Evolutionary conservation across 2,329 filamentous ascomycete genomes (phyloP).

Genomic region (Cladorrhinum sp.): DNA sequence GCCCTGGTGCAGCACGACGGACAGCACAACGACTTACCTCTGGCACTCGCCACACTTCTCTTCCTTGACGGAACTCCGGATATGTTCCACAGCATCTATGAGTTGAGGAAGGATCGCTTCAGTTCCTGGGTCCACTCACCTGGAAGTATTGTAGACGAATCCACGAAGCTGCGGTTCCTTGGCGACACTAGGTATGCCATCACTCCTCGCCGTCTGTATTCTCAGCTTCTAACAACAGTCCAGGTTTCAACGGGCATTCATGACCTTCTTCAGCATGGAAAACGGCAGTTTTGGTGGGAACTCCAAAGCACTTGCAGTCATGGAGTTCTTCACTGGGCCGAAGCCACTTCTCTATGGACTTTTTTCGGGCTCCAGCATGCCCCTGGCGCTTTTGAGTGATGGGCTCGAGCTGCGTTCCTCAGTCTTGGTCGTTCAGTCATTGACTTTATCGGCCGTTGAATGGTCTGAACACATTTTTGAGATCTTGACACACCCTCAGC

Average conservation of each 20-base stretch:
- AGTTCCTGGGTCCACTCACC: slow-evolving; percentile 26
- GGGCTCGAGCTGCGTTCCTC: slow-evolving; percentile 25
- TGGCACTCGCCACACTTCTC: slow-evolving; percentile 25
- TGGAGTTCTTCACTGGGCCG: slow-evolving; percentile 18
- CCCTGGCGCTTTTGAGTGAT: slow-evolving; percentile 27
- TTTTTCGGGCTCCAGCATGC: slow-evolving; percentile 25
- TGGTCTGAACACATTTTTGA: slow-evolving; percentile 23
- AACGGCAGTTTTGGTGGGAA: slow-evolving; percentile 22
- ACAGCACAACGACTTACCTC: slow-evolving; percentile 23
- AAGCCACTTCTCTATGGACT: slow-evolving; percentile 28
- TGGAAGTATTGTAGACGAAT: slow-evolving; percentile 19
- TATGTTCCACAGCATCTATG: slow-evolving; percentile 22
- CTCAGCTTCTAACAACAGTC: background rate
- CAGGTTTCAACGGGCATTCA: slow-evolving; percentile 30
- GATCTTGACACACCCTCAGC: slow-evolving; percentile 18
- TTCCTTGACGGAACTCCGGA: slow-evolving; percentile 18
- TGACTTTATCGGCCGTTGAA: slow-evolving; percentile 26
- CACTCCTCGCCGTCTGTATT: background rate
- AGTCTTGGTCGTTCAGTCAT: slow-evolving; percentile 26
- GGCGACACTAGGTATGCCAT: slow-evolving; percentile 23
- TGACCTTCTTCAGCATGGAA: slow-evolving; percentile 30
- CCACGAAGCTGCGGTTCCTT: slow-evolving; percentile 16
- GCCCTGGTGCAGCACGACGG: slow-evolving; percentile 25
- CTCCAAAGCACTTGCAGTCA: slow-evolving; percentile 20
- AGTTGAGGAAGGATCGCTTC: slow-evolving; percentile 13